These are phyloP conservation scores for Zasmidium cellare DNA, from an alignment of 2,329 filamentous ascomycete species.

Conservation along the genomic window DNA sequence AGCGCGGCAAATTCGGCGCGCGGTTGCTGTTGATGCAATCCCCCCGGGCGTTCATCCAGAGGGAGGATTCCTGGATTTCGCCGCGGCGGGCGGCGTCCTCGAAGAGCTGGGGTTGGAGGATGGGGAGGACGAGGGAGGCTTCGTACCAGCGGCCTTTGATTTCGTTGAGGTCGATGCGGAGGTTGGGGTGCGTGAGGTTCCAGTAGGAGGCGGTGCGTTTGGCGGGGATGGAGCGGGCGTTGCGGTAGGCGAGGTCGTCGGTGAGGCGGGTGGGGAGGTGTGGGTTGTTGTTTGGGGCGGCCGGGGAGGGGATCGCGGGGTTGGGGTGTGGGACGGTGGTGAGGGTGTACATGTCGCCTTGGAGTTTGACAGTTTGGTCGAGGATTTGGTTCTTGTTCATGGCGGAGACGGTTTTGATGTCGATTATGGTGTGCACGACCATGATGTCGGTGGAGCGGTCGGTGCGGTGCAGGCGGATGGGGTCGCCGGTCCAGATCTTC, in stretches of 20 bases:
- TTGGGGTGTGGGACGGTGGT: constrained; percentile 40
- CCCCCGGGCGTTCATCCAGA: constrained; percentile 38
- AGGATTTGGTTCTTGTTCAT: constrained; percentile 25
- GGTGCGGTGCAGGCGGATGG: constrained; percentile 52
- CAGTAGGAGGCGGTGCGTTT: constrained; percentile 42
- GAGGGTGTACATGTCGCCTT: constrained; percentile 56
- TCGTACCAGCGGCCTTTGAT: constrained; percentile 65
- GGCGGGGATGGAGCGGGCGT: constrained; percentile 42
- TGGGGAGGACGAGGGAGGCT: constrained; percentile 50
- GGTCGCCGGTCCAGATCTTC: constrained; percentile 61
- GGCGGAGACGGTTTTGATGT: constrained; percentile 33
- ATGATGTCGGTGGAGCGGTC: constrained; percentile 50
- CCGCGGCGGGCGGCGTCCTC: constrained; percentile 29
- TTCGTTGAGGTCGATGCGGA: constrained; percentile 45
- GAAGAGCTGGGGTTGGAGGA: constrained; percentile 34
- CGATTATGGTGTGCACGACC: constrained; percentile 46
- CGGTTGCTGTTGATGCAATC: constrained; percentile 37
- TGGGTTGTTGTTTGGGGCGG: constrained; percentile 33
- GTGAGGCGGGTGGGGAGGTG: constrained; percentile 53
- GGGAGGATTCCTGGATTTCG: constrained; percentile 34
- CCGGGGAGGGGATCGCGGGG: constrained; percentile 36
- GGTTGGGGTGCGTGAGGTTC: constrained; percentile 39
- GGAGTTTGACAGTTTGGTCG: constrained; percentile 37
- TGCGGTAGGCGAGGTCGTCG: constrained; percentile 53
- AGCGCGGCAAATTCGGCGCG: constrained; percentile 28